phyloP scores from a whole-genome alignment of 192 early-diverging fungal species.

The Paraglomus brasilianum region DNA sequence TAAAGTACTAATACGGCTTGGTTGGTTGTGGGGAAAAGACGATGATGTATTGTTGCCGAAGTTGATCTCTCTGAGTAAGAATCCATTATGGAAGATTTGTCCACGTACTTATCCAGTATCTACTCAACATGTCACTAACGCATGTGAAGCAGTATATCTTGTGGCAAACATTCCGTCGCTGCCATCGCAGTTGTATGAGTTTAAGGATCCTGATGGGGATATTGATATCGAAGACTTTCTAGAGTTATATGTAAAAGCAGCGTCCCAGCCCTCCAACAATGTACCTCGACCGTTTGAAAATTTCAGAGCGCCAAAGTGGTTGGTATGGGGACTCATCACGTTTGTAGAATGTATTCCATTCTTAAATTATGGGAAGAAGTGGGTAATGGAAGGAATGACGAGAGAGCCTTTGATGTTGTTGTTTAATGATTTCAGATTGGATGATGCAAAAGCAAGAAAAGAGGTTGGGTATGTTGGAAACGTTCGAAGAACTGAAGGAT shows the following conservation, averaged over 20 bases:
- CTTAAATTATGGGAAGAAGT: slow-evolving; percentile 17
- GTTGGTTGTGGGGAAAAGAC: slow-evolving; percentile 31
- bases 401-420: slow-evolving; percentile 16
- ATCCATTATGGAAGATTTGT: slow-evolving; percentile 21
- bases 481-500: slow-evolving; percentile 15
- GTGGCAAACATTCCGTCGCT: not conserved
- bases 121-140: slow-evolving; percentile 17
- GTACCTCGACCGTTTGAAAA: slow-evolving; percentile 12
- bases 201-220: slow-evolving; percentile 21
- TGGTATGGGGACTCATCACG: slow-evolving; percentile 11
- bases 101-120: slow-evolving; percentile 4
- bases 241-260: slow-evolving; percentile 18
- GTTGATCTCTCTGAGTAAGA: slow-evolving; percentile 9
- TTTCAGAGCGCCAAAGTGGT: slow-evolving; percentile 8
- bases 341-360: slow-evolving; percentile 22
- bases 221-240: slow-evolving; percentile 23
- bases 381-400: slow-evolving; percentile 17
- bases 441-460: slow-evolving; percentile 20
- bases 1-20: slow-evolving; percentile 11
- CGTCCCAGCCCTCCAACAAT: not conserved
- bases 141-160: slow-evolving; percentile 24
- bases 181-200: slow-evolving; percentile 1
- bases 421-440: slow-evolving; percentile 2
- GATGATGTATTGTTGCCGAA: slow-evolving; percentile 20
- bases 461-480: slow-evolving; percentile 9